Conservation (phyloP, 257 asterid genomes). For the Plantago elongata region DNA sequence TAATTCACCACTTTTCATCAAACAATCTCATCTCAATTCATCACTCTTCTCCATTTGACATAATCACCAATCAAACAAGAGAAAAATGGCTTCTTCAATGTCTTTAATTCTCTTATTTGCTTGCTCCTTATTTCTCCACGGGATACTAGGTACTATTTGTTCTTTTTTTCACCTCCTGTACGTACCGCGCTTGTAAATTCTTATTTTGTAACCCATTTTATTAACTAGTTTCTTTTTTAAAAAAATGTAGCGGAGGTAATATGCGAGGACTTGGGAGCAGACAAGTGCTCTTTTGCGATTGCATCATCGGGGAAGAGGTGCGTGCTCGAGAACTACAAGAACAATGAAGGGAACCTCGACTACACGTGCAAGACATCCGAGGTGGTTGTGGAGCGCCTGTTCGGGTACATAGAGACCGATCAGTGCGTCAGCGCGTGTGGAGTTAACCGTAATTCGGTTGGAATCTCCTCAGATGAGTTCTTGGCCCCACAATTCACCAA, state of each 20-base stretch:
- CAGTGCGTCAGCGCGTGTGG: slow-evolving; percentile 62
- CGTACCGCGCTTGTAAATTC: background rate
- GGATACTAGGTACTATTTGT: slow-evolving; percentile 14
- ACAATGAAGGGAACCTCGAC: slow-evolving; percentile 21
- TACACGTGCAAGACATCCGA: slow-evolving; percentile 66
- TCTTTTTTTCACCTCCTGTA: too few species aligned
- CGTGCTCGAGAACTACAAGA: slow-evolving; percentile 47
- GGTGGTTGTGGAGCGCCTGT: slow-evolving; percentile 40
- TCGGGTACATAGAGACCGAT: slow-evolving; percentile 60
- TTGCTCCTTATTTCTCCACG: slow-evolving; percentile 42
- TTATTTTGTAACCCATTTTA: background rate
- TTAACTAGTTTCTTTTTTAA: background rate
- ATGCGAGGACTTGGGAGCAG: slow-evolving; percentile 54
- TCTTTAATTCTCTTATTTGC: slow-evolving; percentile 42
- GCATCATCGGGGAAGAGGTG: slow-evolving; percentile 70
- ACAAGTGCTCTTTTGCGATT: slow-evolving; percentile 52
- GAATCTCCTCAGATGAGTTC: slow-evolving; percentile 77
- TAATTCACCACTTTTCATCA: background rate
- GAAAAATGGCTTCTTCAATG: slow-evolving; percentile 33
- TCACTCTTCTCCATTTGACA: background rate
- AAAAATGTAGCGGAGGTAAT: slow-evolving; percentile 40
- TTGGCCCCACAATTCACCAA: slow-evolving; percentile 43
- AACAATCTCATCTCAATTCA: background rate
- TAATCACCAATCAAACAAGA: slow-evolving; percentile 5
- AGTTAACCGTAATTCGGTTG: slow-evolving; percentile 46